Base-by-base conservation (phyloP, 1,284 basidiomycete species). In the Gastroboletus turbinatus region DNA sequence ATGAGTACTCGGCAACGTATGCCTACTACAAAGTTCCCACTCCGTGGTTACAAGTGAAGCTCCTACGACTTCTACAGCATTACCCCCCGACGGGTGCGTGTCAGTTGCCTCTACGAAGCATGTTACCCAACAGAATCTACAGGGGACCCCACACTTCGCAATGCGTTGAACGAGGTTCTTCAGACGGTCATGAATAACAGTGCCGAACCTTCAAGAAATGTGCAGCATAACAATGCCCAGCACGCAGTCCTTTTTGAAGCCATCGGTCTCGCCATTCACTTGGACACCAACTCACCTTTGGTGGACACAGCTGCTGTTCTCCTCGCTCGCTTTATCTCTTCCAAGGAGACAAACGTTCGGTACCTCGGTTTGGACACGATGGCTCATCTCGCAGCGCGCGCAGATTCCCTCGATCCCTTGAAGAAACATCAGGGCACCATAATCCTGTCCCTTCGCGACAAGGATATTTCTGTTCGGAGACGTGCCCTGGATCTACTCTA, bases 241-340 rank as follows among this genome's bases (percentile, higher is more conserved):
- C 96, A 98, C 70, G 92, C 97, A 4, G 87, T 99, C n/a, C 81
- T 99, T 10, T 99, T 99, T 67, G 97, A 99, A 75, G 96, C 96
- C 7, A 99, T 99, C 69, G 85, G 95, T 62, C 87, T 99, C 45
- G 96, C 95, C 16, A 99, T 99, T 61, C 97, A 99, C 73, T 76
- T 99, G 58, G 95, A 99, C 72, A 88, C 94, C 40, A 93, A 87
- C 61, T 98, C 96, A 1, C 84, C 88, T 11, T 81, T 98, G 11
- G 96, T 98, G 7, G 82, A 85, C 55, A 92, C 89, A 21, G 94
- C 97, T n/a, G 91, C 95, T 1, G 83, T 94, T 50, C 83, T 98
- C 17, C 84, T 99, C 14, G 96, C 96, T 40, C 85, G 90, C 5
- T 98, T 99, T 74, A 98, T 99, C 63, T 88, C 94, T 50, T 96